Conservation (phyloP, 768 basidiomycete genomes). For the Lactifluus subvellereus region DNA sequence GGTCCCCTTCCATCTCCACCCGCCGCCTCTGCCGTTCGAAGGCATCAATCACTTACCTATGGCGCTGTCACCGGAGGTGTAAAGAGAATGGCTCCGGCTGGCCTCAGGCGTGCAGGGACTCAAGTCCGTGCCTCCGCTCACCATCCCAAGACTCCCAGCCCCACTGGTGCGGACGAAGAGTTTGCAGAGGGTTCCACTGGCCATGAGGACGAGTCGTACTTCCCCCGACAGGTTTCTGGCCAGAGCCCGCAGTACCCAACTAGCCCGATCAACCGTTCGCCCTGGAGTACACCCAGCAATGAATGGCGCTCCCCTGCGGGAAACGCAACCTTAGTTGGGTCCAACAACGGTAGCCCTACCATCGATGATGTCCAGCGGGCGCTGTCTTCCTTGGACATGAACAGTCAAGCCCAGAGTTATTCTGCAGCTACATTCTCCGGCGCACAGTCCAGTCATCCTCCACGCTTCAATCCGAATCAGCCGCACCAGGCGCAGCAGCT, state of each 20-base stretch:
- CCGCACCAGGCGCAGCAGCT: constrained; percentile 44
- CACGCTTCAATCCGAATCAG: constrained; percentile 49
- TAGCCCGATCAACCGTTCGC: constrained; percentile 56
- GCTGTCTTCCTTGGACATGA: constrained; percentile 61
- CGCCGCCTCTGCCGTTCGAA: constrained; percentile 49
- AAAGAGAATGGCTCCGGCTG: constrained; percentile 42
- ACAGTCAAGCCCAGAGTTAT: constrained; percentile 33
- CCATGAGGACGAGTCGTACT: constrained; percentile 57
- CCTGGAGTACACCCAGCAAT: constrained; percentile 53
- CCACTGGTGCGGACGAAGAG: constrained; percentile 52
- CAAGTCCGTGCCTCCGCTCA: constrained; percentile 35
- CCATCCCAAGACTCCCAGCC: constrained; percentile 37
- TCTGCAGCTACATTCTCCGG: constrained; percentile 29
- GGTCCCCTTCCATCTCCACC: constrained; percentile 61
- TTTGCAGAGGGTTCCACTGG: constrained; percentile 48
- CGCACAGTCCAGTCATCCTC: constrained; percentile 57
- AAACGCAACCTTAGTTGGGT: constrained; percentile 27
- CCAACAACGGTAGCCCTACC: constrained; percentile 31
- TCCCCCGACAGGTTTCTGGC: constrained; percentile 32
- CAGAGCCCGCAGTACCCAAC: constrained; percentile 40
- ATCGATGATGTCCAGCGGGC: constrained; percentile 78
- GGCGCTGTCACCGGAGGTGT: constrained; percentile 48
- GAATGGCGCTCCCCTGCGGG: constrained; percentile 53
- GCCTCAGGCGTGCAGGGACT: constrained; percentile 73
- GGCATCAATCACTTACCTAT: constrained; percentile 76